Evolutionary conservation across 129 eudicot species (phyloP).

Genomic region (Lactuca saligna): DNA sequence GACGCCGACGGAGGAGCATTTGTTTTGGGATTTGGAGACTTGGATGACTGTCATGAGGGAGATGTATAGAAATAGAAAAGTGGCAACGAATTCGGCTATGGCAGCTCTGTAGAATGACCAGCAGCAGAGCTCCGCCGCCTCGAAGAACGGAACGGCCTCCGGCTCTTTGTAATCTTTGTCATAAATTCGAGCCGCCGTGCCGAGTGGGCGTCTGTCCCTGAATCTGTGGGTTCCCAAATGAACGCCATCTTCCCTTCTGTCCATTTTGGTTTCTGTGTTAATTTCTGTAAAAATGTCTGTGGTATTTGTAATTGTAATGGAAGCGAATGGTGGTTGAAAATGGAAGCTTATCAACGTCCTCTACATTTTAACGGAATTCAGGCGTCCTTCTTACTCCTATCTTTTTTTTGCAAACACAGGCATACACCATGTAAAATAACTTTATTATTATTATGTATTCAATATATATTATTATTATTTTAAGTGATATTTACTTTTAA

Average conservation of each 20-base stretch:
- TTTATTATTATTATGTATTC: too few relatives aligned
- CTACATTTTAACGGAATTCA: too few relatives aligned
- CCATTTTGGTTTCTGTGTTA: slow-evolving; percentile 39
- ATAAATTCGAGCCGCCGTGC: slow-evolving; percentile 64
- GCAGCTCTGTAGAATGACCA: slow-evolving; percentile 88
- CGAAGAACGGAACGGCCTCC: slow-evolving; percentile 67
- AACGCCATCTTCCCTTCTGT: slow-evolving; percentile 57
- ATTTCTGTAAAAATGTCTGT: slow-evolving; percentile 1
- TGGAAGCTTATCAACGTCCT: background rate
- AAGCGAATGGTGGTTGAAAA: slow-evolving; percentile 15
- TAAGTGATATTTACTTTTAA: too few relatives aligned
- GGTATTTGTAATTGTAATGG: slow-evolving; percentile 32
- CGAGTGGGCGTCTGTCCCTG: slow-evolving; percentile 52
- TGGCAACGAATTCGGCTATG: slow-evolving; percentile 71
- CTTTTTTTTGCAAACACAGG: too few relatives aligned
- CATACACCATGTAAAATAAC: too few relatives aligned
- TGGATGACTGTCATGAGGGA: slow-evolving; percentile 59
- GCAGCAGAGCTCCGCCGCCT: slow-evolving; percentile 60
- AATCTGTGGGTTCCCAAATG: slow-evolving; percentile 67
- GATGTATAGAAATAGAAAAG: slow-evolving; percentile 64
- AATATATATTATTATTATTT: too few relatives aligned
- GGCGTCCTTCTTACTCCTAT: too few relatives aligned
- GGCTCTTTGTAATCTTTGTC: slow-evolving; percentile 79
- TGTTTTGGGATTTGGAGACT: slow-evolving; percentile 38
- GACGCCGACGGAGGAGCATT: slow-evolving; percentile 60